Evolutionary conservation across 495 filamentous ascomycete genomes (phyloP).

Genomic region (Podospora anserina): DNA sequence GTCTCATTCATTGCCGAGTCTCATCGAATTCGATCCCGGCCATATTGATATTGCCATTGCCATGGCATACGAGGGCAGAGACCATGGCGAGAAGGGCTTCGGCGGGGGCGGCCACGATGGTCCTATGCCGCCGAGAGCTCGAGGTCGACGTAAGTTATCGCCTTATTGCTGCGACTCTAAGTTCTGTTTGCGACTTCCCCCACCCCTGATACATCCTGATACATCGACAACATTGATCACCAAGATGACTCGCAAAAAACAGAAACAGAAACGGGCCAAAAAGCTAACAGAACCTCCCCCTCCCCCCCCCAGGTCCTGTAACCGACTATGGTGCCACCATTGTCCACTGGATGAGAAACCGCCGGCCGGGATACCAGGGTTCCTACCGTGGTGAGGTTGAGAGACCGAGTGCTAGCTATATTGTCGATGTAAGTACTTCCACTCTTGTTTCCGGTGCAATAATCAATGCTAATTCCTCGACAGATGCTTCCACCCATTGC

Average conservation of each 20-base stretch:
- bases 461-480: conserved; percentile 27
- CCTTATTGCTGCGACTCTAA: background rate
- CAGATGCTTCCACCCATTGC: conserved; percentile 87
- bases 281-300: conserved; percentile 23
- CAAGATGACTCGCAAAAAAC: background rate
- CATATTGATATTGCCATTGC: conserved; percentile 33
- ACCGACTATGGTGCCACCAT: conserved; percentile 95
- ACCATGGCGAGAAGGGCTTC: conserved; percentile 33
- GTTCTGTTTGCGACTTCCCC: background rate
- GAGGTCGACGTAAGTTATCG: conserved; percentile 21
- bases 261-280: background rate
- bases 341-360: conserved; percentile 87
- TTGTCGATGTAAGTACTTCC: conserved; percentile 70
- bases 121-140: conserved; percentile 27
- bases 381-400: conserved; percentile 67
- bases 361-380: conserved; percentile 70
- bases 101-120: conserved; percentile 26
- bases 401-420: conserved; percentile 80
- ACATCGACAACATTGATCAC: background rate
- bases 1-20: background rate
- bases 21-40: background rate
- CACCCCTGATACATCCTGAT: background rate
- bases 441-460: background rate
- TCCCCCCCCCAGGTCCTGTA: conserved; percentile 60
- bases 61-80: conserved; percentile 48